These are phyloP conservation scores for Tirmania nivea DNA, from an alignment of 495 filamentous ascomycete species.

Conservation along the genomic window DNA sequence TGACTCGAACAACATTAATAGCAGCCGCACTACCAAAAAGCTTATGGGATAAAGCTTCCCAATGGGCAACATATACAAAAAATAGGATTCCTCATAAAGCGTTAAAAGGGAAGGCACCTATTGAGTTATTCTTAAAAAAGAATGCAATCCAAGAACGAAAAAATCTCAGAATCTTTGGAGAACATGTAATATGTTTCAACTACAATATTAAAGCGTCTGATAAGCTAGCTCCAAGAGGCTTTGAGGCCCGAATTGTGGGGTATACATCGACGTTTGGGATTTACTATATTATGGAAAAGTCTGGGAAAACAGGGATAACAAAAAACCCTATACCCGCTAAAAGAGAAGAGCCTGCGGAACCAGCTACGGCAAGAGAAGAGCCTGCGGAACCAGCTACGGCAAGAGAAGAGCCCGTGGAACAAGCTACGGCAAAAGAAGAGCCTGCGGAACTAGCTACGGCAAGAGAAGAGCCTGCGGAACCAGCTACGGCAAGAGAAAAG, in stretches of 20 bases:
- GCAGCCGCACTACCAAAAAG: not conserved
- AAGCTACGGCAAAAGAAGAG: no score
- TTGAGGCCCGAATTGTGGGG: not conserved
- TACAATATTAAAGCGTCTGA: not conserved
- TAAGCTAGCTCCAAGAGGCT: not conserved
- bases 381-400: no score
- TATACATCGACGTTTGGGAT: not conserved
- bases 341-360: no score
- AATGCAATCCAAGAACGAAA: not conserved
- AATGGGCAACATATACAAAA: not conserved
- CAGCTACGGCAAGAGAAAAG: no score
- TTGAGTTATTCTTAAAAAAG: not conserved
- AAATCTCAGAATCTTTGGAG: not conserved
- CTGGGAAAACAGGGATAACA: no score
- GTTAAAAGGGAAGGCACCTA: not conserved
- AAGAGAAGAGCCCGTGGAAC: no score
- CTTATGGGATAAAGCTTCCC: not conserved
- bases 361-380: no score
- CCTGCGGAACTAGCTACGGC: no score
- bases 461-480: no score
- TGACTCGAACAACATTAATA: not conserved
- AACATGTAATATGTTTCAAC: not conserved
- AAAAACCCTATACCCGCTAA: no score
- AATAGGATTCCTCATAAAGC: not conserved
- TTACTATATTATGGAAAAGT: not conserved